These are phyloP conservation scores for Stephanocyclus meneghinianus DNA, from an alignment of 352 stramenopile species.

Conservation along the genomic window DNA sequence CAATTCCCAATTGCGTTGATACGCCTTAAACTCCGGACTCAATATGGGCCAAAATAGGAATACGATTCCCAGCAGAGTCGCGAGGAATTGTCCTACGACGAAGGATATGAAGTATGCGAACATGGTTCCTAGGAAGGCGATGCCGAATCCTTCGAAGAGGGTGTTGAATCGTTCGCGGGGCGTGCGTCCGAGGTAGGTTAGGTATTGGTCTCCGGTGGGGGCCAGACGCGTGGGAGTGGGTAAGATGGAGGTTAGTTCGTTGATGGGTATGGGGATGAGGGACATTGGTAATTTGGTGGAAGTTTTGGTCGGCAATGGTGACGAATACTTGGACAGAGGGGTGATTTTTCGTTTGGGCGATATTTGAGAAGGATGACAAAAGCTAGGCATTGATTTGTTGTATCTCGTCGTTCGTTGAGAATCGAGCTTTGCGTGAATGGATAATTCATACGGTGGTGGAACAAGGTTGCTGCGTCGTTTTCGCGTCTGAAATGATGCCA, in stretches of 20 bases:
- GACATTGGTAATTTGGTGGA: slow-evolving; percentile 38
- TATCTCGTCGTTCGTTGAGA: too few species aligned
- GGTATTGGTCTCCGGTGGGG: slow-evolving; percentile 69
- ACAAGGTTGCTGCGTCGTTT: too few species aligned
- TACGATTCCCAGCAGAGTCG: slow-evolving; percentile 59
- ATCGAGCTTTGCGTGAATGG: too few species aligned
- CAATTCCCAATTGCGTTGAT: slow-evolving; percentile 78
- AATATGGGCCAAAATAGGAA: slow-evolving; percentile 75
- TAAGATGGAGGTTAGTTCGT: slow-evolving; percentile 58
- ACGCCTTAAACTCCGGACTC: slow-evolving; percentile 70
- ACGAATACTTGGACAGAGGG: too few species aligned
- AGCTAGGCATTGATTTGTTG: too few species aligned
- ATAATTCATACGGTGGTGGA: too few species aligned
- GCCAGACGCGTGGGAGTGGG: slow-evolving; percentile 29
- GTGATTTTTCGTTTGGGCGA: too few species aligned
- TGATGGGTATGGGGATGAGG: slow-evolving; percentile 60
- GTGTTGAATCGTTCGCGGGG: slow-evolving; percentile 60
- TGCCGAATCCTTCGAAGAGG: slow-evolving; percentile 61
- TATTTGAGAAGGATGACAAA: too few species aligned
- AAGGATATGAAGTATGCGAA: slow-evolving; percentile 78
- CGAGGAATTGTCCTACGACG: slow-evolving; percentile 69
- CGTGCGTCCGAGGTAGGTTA: slow-evolving; percentile 66
- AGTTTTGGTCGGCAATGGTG: not conserved
- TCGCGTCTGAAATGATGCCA: too few species aligned
- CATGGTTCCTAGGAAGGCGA: slow-evolving; percentile 70